These are phyloP conservation scores for Metschnikowia kofuensis DNA, from an alignment of 805 yeast species.

Conservation along the genomic window DNA sequence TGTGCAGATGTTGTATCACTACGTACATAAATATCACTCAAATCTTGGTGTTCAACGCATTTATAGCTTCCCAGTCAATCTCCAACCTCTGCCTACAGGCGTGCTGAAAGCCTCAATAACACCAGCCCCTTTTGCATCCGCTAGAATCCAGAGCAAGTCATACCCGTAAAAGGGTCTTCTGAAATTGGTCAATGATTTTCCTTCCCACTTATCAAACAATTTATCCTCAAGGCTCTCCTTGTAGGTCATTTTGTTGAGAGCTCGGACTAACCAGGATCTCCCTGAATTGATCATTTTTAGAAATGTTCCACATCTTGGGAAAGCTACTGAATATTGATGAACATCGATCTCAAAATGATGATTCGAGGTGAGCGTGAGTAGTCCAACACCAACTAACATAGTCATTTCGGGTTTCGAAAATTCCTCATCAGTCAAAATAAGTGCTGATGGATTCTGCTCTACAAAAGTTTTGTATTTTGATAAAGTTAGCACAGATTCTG, in stretches of 20 bases:
- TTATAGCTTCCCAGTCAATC: slow-evolving; percentile 45
- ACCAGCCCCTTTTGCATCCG: slow-evolving; percentile 53
- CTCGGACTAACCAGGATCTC: slow-evolving; percentile 41
- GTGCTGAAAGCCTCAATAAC: slow-evolving; percentile 50
- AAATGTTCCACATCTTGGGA: slow-evolving; percentile 51
- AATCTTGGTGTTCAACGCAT: not conserved
- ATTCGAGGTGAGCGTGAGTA: slow-evolving; percentile 43
- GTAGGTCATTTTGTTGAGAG: slow-evolving; percentile 33
- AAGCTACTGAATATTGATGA: slow-evolving; percentile 40
- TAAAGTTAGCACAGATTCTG: slow-evolving; percentile 12
- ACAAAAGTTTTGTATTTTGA: slow-evolving; percentile 23
- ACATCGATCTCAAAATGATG: slow-evolving; percentile 41
- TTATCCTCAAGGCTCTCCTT: slow-evolving; percentile 44
- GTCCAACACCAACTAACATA: slow-evolving; percentile 39
- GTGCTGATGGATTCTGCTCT: slow-evolving; percentile 24
- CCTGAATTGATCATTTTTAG: slow-evolving; percentile 45
- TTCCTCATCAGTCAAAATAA: slow-evolving; percentile 24
- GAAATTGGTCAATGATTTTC: slow-evolving; percentile 36
- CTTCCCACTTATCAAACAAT: slow-evolving; percentile 46
- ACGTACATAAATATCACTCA: no score
- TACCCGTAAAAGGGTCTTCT: slow-evolving; percentile 50
- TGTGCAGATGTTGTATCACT: no score
- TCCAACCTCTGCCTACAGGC: slow-evolving; percentile 58
- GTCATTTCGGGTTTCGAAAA: slow-evolving; percentile 28
- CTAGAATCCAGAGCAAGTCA: slow-evolving; percentile 48